phyloP scores from a whole-genome alignment of 208 protist species.

The Acanthamoeba castellanii region DNA sequence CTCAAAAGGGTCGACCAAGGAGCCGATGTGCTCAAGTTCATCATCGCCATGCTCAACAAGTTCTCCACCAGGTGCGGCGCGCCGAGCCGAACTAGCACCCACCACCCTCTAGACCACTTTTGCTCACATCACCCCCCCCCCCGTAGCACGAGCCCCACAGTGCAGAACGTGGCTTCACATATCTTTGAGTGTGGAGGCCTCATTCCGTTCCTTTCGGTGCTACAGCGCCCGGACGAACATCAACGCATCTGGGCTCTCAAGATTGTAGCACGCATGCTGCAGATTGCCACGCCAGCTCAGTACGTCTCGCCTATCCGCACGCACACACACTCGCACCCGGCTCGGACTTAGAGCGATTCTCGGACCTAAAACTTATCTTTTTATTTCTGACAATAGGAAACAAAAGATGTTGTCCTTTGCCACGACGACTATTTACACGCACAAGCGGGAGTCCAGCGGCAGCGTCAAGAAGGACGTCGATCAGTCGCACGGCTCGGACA shows the following conservation, averaged over 20 bases:
- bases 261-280: slow-evolving; percentile 25
- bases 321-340: too few species aligned
- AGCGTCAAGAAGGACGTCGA: not conserved
- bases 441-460: slow-evolving; percentile 27
- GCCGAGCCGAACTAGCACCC: not conserved
- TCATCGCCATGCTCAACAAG: slow-evolving; percentile 47
- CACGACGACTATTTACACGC: not conserved
- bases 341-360: too few species aligned
- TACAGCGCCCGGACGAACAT: not conserved
- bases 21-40: slow-evolving; percentile 49
- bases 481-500: not conserved
- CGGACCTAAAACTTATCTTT: too few species aligned
- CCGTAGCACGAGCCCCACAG: not conserved
- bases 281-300: not conserved
- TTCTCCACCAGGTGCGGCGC: not conserved
- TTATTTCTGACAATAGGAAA: too few species aligned
- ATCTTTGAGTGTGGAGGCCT: slow-evolving; percentile 56
- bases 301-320: not conserved
- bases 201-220: slow-evolving; percentile 23
- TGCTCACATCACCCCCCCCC: not conserved
- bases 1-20: slow-evolving; percentile 35
- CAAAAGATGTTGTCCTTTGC: slow-evolving; percentile 14
- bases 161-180: slow-evolving; percentile 27
- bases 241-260: slow-evolving; percentile 63
- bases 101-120: not conserved